A percentile compares a stretch with the other conserved stretches of the same genome.
Evolutionary conservation across 2,329 filamentous ascomycete species (phyloP).

Genomic region (Cryphonectria radicalis): DNA sequence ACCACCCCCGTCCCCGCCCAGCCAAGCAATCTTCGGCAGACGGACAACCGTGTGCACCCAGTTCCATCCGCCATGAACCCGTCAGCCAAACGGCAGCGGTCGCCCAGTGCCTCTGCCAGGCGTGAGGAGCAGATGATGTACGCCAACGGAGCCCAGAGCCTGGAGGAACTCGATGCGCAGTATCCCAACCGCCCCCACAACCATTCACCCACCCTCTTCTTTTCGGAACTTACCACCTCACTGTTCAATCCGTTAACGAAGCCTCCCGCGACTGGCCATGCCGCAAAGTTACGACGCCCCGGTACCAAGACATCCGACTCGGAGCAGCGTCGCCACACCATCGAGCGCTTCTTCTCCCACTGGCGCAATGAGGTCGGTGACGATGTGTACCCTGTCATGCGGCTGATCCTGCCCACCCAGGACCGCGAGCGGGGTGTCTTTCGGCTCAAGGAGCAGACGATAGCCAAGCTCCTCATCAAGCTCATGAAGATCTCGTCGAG

Average conservation of each 20-base stretch:
- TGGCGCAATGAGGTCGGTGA: slow-evolving; percentile 89
- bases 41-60: background rate
- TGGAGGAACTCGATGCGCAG: slow-evolving; percentile 48
- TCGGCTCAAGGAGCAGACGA: slow-evolving; percentile 88
- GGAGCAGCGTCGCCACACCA: slow-evolving; percentile 78
- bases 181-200: slow-evolving; percentile 82
- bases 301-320: slow-evolving; percentile 71
- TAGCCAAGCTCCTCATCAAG: slow-evolving; percentile 89
- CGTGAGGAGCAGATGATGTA: slow-evolving; percentile 60
- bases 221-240: slow-evolving; percentile 75
- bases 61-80: slow-evolving; percentile 40
- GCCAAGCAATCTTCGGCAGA: background rate
- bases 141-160: slow-evolving; percentile 42
- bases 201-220: slow-evolving; percentile 76
- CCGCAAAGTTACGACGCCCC: slow-evolving; percentile 60
- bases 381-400: slow-evolving; percentile 91
- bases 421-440: slow-evolving; percentile 93
- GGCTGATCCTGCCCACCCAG: slow-evolving; percentile 89
- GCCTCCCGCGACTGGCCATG: slow-evolving; percentile 62
- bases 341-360: slow-evolving; percentile 81
- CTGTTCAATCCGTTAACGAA: slow-evolving; percentile 83
- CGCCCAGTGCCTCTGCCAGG: slow-evolving; percentile 46
- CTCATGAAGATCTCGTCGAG: slow-evolving; percentile 90
- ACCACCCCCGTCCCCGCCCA: background rate
- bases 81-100: slow-evolving; percentile 31